phyloP scores from a whole-genome alignment of 2,329 filamentous ascomycete genomes.

The Fusarium gaditjirri region DNA sequence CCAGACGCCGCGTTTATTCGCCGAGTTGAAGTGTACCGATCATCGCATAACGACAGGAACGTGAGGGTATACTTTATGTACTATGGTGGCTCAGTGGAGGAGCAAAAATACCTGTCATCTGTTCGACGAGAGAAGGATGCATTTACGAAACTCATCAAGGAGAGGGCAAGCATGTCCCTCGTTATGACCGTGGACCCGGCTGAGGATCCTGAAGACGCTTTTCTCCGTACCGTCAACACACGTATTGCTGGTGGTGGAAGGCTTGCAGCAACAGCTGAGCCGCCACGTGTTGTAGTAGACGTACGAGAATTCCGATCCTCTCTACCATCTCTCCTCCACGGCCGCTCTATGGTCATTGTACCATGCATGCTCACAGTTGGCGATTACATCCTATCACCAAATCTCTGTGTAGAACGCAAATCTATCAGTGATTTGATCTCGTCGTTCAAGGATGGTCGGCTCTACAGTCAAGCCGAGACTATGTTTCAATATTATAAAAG shows the following conservation, averaged over 20 bases:
- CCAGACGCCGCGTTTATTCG: slow-evolving; percentile 95
- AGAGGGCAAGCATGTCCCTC: slow-evolving; percentile 91
- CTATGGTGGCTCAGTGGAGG: slow-evolving; percentile 93
- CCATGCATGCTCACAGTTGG: slow-evolving; percentile 97
- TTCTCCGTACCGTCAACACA: slow-evolving; percentile 95
- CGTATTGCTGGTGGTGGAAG: slow-evolving; percentile 93
- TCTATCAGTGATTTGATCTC: slow-evolving; percentile 90
- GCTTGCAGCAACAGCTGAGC: slow-evolving; percentile 83
- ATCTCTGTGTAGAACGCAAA: slow-evolving; percentile 94
- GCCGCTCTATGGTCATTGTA: slow-evolving; percentile 85
- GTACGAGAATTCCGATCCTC: slow-evolving; percentile 96
- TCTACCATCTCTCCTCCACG: slow-evolving; percentile 90
- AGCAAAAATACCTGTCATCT: slow-evolving; percentile 89
- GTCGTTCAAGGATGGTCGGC: slow-evolving; percentile 89
- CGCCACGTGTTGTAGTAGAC: slow-evolving; percentile 92
- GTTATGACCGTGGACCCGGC: slow-evolving; percentile 79
- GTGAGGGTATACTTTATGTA: slow-evolving; percentile 97
- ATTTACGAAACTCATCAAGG: slow-evolving; percentile 93
- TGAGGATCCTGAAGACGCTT: slow-evolving; percentile 88
- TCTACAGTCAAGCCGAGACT: slow-evolving; percentile 91
- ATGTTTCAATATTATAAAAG: slow-evolving; percentile 94
- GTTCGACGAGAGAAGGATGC: slow-evolving; percentile 96
- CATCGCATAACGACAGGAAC: slow-evolving; percentile 88
- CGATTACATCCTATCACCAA: slow-evolving; percentile 92
- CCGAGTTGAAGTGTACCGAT: slow-evolving; percentile 93